A percentile compares a stretch with the other conserved stretches of the same genome.
These are phyloP conservation scores for Vaccinium macrocarpon DNA, from an alignment of 148 eudicot species.

Conservation along the genomic window DNA sequence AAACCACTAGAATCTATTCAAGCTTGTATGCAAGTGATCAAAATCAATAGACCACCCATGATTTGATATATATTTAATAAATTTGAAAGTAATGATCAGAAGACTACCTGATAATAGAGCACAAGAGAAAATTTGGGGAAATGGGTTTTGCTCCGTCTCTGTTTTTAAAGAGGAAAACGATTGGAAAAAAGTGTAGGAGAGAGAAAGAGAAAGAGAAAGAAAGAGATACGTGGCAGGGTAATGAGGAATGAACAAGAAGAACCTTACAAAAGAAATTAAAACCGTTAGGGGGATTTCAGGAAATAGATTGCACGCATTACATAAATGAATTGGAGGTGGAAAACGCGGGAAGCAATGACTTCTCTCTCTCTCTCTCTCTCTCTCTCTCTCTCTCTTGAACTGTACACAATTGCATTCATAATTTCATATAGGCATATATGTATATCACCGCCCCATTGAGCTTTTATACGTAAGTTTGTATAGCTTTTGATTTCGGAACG, in stretches of 20 bases:
- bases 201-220: constrained; percentile 7
- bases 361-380: constrained; percentile 15
- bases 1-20: background rate
- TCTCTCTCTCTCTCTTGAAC: background rate
- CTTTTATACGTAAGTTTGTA: background rate
- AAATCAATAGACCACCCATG: background rate
- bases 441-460: background rate
- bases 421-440: background rate
- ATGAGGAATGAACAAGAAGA: constrained; percentile 4
- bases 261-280: constrained; percentile 32
- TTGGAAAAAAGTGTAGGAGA: constrained; percentile 9
- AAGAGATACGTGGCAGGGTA: constrained; percentile 15
- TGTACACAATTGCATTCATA: background rate
- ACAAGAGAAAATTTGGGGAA: background rate
- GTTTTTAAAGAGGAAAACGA: constrained; percentile 12
- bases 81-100: background rate
- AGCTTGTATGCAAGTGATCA: background rate
- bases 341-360: constrained; percentile 78
- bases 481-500: background rate
- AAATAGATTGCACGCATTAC: constrained; percentile 89
- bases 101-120: background rate
- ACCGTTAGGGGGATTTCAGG: constrained; percentile 32
- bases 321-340: constrained; percentile 31
- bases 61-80: background rate
- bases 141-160: background rate